Evolutionary conservation across 2,329 filamentous ascomycete species (phyloP), one percentile per base, ranked within the genome.

Genomic region (Colletotrichum ledebouriae): DNA sequence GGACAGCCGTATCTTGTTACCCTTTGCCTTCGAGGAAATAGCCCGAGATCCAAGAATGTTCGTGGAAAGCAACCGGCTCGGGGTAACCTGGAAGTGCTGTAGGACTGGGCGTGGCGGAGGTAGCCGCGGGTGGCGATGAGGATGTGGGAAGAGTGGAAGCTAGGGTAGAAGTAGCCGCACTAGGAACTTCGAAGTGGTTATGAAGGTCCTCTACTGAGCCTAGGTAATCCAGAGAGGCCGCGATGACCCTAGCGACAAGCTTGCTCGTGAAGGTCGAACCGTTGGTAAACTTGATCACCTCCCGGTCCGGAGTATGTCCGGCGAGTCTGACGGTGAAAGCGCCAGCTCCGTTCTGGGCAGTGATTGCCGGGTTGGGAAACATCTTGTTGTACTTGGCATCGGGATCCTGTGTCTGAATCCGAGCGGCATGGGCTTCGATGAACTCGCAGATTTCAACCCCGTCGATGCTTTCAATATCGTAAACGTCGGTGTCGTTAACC

Each of bases 11-110:
- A 52, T 78, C 73, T 7, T 75, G 70, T 9, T 76, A 76, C 0
- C 71, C 74, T 2, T 70, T 72, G 13, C 73, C 73, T 46, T 76
- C 73, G 22, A 78, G 69, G 55, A 75, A 76, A 56, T 76, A 77
- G 1, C 75, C 75, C 2, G 72, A 65, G 2, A 76, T 73, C 39
- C 71, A 67, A 34, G 75, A 72, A 20, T 67, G 52, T 2, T 17
- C 58, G 61, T 77, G 74, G 3, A 73, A 71, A 3, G 72, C 63
- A 0, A 74, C 65, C 1, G 76, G 75, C 39, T 55, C 62, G 0
- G 76, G 76, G 25, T 74, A 76, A 1, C 75, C 75, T 0, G 33
- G 17, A 13, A 76, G 72, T 7, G 68, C 34, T 1, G 34, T 50
- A 6, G 37, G 17, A n/a, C 25, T 44, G 4, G 66, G 71, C 4